Percentiles rank a stretch among this genome's conserved stretches.
Conservation (phyloP, 2,329 filamentous ascomycete genomes). For the Diaporthe caulivora region DNA sequence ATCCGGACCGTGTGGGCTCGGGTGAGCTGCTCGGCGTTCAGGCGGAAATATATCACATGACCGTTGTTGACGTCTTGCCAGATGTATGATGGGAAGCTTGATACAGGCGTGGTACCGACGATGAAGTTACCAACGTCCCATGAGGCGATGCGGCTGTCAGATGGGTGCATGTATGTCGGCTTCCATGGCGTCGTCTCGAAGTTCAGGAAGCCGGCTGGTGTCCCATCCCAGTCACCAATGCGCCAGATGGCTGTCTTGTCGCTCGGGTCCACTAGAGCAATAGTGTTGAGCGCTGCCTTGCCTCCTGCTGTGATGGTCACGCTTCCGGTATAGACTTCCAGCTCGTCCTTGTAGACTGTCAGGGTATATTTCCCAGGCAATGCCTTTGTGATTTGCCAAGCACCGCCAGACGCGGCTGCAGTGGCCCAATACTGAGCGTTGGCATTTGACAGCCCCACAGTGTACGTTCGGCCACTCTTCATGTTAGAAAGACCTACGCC, state of each 20-base stretch:
- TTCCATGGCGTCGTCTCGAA: conserved; percentile 54
- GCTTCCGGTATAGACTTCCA: conserved; percentile 47
- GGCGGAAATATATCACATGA: conserved; percentile 55
- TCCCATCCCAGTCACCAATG: conserved; percentile 53
- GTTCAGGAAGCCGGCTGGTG: conserved; percentile 51
- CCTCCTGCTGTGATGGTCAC: conserved; percentile 47
- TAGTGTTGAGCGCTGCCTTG: conserved; percentile 47
- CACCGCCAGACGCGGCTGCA: conserved; percentile 44
- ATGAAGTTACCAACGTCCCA: conserved; percentile 51
- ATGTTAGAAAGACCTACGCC: conserved; percentile 52
- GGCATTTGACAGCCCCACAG: conserved; percentile 51
- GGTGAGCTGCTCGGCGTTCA: conserved; percentile 46
- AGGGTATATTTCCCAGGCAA: conserved; percentile 50
- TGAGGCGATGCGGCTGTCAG: conserved; percentile 47
- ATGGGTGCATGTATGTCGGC: conserved; percentile 57
- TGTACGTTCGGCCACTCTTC: conserved; percentile 54
- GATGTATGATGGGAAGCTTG: conserved; percentile 55
- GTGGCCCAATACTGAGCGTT: conserved; percentile 53
- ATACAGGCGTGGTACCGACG: conserved; percentile 50
- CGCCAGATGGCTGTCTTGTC: conserved; percentile 51
- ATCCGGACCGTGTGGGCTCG: conserved; percentile 46
- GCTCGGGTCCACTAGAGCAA: conserved; percentile 48
- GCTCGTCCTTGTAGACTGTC: conserved; percentile 51
- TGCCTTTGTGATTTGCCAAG: conserved; percentile 48
- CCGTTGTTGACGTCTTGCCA: conserved; percentile 57